These are phyloP conservation scores for Lithohypha guttulata DNA, from an alignment of 2,329 filamentous ascomycete species.

Conservation along the genomic window DNA sequence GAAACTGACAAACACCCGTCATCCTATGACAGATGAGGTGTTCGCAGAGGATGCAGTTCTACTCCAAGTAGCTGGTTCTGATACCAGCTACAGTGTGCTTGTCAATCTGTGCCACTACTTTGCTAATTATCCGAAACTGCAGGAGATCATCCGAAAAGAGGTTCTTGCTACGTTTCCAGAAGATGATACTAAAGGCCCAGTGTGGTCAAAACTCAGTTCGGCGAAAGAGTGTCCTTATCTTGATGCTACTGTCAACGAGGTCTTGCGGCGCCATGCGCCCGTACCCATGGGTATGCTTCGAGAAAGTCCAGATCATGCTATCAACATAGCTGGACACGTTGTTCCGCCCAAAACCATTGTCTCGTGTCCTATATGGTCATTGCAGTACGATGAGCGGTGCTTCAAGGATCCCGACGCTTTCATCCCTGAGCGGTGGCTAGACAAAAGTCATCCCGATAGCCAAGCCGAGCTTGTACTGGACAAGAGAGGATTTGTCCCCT, in stretches of 20 bases:
- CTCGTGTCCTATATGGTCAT: conserved; percentile 39
- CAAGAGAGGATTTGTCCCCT: conserved; percentile 37
- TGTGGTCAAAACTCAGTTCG: background rate
- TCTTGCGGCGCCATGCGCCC: conserved; percentile 33
- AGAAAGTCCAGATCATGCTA: conserved; percentile 29
- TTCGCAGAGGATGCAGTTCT: no score
- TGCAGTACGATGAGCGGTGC: conserved; percentile 38
- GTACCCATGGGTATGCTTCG: conserved; percentile 32
- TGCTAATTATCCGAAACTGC: conserved; percentile 24
- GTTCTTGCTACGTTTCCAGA: conserved; percentile 10
- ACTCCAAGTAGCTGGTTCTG: conserved; percentile 10
- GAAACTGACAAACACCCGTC: conserved; percentile 2
- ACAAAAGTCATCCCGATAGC: conserved; percentile 31
- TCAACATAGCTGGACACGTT: conserved; percentile 26
- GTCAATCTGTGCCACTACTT: conserved; percentile 7
- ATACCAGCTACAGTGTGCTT: conserved; percentile 4
- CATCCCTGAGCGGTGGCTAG: conserved; percentile 37
- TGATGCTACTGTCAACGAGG: conserved; percentile 35
- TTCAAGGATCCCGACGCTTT: conserved; percentile 38
- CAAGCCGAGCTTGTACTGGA: conserved; percentile 27
- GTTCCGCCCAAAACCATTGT: conserved; percentile 26
- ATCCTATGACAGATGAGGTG: no score
- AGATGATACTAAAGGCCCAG: background rate
- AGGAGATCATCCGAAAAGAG: conserved; percentile 25
- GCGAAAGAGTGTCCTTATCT: conserved; percentile 27